These are phyloP conservation scores for Datura wrightii DNA, from an alignment of 257 asterid genomes.

Conservation along the genomic window DNA sequence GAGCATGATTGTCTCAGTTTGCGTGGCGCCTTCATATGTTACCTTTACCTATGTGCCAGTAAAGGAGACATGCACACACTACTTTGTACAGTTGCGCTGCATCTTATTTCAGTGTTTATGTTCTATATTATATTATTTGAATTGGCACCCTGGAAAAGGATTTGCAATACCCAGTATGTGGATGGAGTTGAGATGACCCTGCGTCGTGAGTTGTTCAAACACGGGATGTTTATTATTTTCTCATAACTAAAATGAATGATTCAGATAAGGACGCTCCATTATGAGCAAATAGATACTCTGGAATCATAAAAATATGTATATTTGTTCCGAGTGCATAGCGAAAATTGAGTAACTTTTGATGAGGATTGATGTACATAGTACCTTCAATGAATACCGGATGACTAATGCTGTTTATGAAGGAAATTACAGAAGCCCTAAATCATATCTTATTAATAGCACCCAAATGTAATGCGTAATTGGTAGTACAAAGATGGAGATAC, in stretches of 20 bases:
- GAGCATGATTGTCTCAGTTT: slow-evolving; percentile 4
- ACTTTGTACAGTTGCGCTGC: slow-evolving; percentile 26
- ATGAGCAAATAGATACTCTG: neutral
- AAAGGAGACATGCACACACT: neutral
- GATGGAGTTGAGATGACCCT: slow-evolving; percentile 23
- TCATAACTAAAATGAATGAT: neutral
- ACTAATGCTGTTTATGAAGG: neutral
- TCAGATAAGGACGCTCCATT: neutral
- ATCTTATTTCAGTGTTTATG: slow-evolving; percentile 9
- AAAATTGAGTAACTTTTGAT: neutral
- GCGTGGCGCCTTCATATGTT: neutral
- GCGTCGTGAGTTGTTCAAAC: neutral
- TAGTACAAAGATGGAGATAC: no score
- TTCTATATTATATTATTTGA: slow-evolving; percentile 14
- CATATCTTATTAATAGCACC: no score
- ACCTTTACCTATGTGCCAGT: neutral
- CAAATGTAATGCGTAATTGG: no score
- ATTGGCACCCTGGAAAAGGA: slow-evolving; percentile 9
- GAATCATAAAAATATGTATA: neutral
- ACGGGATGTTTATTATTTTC: neutral
- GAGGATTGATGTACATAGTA: neutral
- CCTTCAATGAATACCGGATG: neutral
- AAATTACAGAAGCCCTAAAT: neutral
- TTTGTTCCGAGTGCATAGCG: neutral
- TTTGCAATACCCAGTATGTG: slow-evolving; percentile 3